These are phyloP conservation scores for Torrubiellomyces zombiae DNA, from an alignment of 2,329 filamentous ascomycete species.

Conservation along the genomic window DNA sequence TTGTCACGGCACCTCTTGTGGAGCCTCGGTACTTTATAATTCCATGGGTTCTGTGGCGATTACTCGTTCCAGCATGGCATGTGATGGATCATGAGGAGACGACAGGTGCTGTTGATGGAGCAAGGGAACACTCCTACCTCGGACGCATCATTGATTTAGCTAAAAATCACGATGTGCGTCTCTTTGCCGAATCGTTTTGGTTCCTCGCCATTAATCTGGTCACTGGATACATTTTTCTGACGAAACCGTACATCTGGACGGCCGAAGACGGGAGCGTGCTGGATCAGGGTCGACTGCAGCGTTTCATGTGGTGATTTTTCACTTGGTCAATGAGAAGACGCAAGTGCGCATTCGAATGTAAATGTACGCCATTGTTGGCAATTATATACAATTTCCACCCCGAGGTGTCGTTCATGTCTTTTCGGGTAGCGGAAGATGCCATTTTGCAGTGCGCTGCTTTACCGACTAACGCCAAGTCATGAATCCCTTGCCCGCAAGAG, in stretches of 20 bases:
- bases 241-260: constrained; percentile 50
- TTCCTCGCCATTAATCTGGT: constrained; percentile 45
- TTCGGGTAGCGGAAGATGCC: no score
- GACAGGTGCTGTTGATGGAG: not conserved
- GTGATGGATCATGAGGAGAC: constrained; percentile 7
- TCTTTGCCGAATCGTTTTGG: constrained; percentile 50
- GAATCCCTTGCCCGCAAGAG: no score
- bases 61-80: constrained; percentile 49
- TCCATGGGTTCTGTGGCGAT: constrained; percentile 83
- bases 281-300: constrained; percentile 43
- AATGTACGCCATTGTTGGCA: no score
- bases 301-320: constrained; percentile 76
- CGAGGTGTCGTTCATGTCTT: no score
- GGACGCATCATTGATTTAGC: constrained; percentile 4
- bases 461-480: no score
- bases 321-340: no score
- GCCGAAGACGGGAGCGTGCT: constrained; percentile 31
- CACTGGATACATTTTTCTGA: constrained; percentile 58
- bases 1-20: constrained; percentile 79
- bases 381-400: no score
- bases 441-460: no score
- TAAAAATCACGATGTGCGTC: constrained; percentile 24
- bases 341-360: no score
- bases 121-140: not conserved
- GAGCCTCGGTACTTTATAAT: constrained; percentile 94